These are phyloP conservation scores for Clonostachys sp. DNA, from an alignment of 2,329 filamentous ascomycete genomes.

Conservation along the genomic window DNA sequence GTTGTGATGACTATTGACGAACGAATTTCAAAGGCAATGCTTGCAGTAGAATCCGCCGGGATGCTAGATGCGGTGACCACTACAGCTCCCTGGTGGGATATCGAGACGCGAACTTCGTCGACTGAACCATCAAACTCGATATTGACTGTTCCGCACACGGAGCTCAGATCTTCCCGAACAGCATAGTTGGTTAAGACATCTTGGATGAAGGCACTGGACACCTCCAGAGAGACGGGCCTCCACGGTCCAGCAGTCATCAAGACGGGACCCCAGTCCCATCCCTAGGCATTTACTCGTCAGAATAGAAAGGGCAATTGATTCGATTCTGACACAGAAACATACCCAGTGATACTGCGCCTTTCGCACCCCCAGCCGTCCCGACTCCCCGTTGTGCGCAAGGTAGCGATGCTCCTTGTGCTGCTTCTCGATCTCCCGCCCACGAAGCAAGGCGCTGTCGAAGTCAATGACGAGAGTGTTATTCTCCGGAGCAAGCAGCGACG, in stretches of 20 bases:
- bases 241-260: constrained; percentile 60
- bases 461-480: constrained; percentile 44
- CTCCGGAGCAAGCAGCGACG: constrained; percentile 12
- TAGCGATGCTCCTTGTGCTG: constrained; percentile 45
- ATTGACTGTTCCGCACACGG: constrained; percentile 41
- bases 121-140: constrained; percentile 39
- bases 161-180: constrained; percentile 47
- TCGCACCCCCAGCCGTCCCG: constrained; percentile 22
- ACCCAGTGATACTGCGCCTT: constrained; percentile 63
- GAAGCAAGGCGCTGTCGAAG: constrained; percentile 46
- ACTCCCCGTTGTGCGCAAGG: constrained; percentile 41
- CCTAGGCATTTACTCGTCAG: constrained; percentile 16
- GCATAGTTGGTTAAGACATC: constrained; percentile 58
- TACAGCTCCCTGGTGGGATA: constrained; percentile 46
- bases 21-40: too few species aligned
- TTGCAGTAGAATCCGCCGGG: too few species aligned
- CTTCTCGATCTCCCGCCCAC: constrained; percentile 42
- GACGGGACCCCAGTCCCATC: constrained; percentile 63
- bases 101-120: constrained; percentile 27
- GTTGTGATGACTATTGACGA: too few species aligned
- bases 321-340: not conserved
- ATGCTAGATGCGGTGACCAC: constrained; percentile 28
- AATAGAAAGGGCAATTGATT: constrained; percentile 12
- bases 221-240: constrained; percentile 62
- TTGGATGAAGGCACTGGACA: constrained; percentile 55